Conservation (phyloP, 164 flowering plant genomes). For the Chimonanthus salicifolius region DNA sequence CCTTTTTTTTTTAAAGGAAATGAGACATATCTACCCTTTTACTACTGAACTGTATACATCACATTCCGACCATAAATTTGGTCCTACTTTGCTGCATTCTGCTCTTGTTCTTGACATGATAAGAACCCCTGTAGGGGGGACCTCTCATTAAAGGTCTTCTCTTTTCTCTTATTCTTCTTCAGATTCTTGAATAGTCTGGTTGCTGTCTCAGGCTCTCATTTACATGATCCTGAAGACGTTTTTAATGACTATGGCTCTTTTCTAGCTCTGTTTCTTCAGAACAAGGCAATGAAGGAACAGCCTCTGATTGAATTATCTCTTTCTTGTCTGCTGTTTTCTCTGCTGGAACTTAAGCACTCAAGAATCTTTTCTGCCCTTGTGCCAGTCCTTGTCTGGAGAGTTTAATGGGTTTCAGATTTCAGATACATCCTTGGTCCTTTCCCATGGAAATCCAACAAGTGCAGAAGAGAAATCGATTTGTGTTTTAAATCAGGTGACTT, state of each 20-base stretch:
- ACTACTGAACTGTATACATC: too few relatives aligned
- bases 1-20: too few relatives aligned
- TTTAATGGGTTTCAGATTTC: too few relatives aligned
- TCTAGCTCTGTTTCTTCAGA: slow-evolving; percentile 14
- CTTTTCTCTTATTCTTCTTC: not conserved
- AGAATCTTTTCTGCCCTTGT: slow-evolving; percentile 7
- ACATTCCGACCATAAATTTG: too few relatives aligned
- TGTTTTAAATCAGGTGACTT: too few relatives aligned
- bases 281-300: slow-evolving; percentile 21
- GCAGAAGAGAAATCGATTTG: too few relatives aligned
- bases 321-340: slow-evolving; percentile 21
- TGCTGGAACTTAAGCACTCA: not conserved
- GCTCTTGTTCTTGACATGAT: not conserved
- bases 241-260: slow-evolving; percentile 13
- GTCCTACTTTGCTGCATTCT: not conserved
- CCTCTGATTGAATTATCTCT: slow-evolving; percentile 12
- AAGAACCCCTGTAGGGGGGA: not conserved
- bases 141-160: slow-evolving; percentile 12
- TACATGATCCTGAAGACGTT: slow-evolving; percentile 16
- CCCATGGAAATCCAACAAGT: too few relatives aligned
- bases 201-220: not conserved
- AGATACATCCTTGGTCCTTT: too few relatives aligned
- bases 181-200: not conserved
- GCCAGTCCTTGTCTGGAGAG: slow-evolving; percentile 7
- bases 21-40: too few relatives aligned